phyloP scores from a whole-genome alignment of 1,284 basidiomycete species.

The Phellinidium pouzarii region DNA sequence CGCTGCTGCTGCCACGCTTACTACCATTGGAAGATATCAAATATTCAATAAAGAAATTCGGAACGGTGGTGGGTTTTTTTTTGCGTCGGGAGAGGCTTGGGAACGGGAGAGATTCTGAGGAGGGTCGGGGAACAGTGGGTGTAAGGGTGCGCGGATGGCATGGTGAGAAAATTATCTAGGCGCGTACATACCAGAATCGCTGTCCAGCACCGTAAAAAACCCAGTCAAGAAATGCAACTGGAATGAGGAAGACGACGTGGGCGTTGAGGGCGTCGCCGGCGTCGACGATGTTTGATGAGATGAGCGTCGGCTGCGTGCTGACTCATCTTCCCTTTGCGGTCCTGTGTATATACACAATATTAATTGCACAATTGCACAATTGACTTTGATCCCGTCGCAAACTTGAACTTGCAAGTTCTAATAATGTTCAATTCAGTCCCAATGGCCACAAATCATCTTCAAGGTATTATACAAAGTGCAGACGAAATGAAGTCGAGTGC shows the following conservation, averaged over 20 bases:
- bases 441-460: too few species aligned
- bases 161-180: conserved; percentile 10
- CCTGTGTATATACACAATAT: not conserved
- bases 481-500: not conserved
- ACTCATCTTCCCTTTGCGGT: not conserved
- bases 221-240: not conserved
- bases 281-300: not conserved
- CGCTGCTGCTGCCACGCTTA: conserved; percentile 67
- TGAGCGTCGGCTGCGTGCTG: not conserved
- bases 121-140: conserved; percentile 13
- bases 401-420: too few species aligned
- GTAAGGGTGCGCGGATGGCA: conserved; percentile 18
- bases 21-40: conserved; percentile 20
- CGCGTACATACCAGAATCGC: conserved; percentile 15
- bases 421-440: too few species aligned
- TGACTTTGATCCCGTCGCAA: too few species aligned
- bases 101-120: conserved; percentile 18
- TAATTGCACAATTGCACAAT: too few species aligned
- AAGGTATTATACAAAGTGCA: too few species aligned
- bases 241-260: not conserved
- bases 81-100: conserved; percentile 17
- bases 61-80: conserved; percentile 11
- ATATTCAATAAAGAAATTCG: conserved; percentile 15
- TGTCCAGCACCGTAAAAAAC: conserved; percentile 1
- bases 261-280: not conserved